Percentiles rank a stretch among this genome's conserved stretches.
Evolutionary conservation across 805 yeast species (phyloP).

Genomic region (Zygoascus tannicola): DNA sequence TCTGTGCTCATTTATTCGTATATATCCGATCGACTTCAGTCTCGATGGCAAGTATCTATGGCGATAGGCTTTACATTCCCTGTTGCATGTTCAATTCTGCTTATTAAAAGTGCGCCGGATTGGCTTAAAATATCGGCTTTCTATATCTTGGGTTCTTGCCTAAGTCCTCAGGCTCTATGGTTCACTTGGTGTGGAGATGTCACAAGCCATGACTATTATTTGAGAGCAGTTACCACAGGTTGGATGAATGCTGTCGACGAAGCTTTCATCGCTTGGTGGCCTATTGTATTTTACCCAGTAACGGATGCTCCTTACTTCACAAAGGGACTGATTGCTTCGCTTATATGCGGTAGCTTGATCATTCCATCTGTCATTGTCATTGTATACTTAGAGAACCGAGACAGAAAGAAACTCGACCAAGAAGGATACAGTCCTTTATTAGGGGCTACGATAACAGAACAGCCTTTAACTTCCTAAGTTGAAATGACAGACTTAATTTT

Average conservation of each 20-base stretch:
- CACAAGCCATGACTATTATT: conserved; percentile 10
- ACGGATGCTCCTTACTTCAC: conserved; percentile 13
- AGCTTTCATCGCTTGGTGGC: conserved; percentile 16
- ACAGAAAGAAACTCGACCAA: background rate
- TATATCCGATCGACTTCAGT: conserved; percentile 9
- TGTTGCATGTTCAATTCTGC: conserved; percentile 10
- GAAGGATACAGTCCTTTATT: background rate
- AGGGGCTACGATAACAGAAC: background rate
- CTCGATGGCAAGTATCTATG: conserved; percentile 14
- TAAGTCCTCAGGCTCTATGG: conserved; percentile 13
- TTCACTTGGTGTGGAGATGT: conserved; percentile 13
- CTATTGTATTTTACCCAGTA: conserved; percentile 10
- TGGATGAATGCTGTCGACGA: conserved; percentile 14
- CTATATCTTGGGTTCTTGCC: conserved; percentile 10
- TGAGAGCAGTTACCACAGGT: conserved; percentile 13
- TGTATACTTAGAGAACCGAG: conserved; percentile 10
- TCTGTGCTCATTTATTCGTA: conserved; percentile 9
- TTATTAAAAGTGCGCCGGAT: conserved; percentile 7
- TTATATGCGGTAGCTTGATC: conserved; percentile 11
- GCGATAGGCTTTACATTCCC: conserved; percentile 13
- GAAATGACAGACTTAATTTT: background rate
- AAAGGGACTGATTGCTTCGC: conserved; percentile 10
- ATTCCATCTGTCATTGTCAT: conserved; percentile 12
- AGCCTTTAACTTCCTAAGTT: no score
- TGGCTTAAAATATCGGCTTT: conserved; percentile 14